Percentiles rank a stretch among this genome's conserved stretches.
Evolutionary conservation across 805 yeast species (phyloP).

Genomic region (Blastobotrys chiropterorum): DNA sequence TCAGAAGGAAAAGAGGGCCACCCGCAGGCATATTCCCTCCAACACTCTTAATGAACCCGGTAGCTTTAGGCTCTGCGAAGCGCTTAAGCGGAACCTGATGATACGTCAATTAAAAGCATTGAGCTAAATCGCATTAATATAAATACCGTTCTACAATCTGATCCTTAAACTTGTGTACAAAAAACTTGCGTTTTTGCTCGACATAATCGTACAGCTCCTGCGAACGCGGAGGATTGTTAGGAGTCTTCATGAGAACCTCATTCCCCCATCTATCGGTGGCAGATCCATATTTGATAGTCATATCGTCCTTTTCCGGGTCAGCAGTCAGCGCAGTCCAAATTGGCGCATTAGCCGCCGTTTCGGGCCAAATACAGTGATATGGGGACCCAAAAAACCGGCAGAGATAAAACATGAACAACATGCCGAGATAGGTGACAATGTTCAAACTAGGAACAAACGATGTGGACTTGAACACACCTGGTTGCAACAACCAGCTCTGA

Average conservation of each 20-base stretch:
- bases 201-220: constrained; percentile 63
- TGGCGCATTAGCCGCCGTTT: constrained; percentile 85
- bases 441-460: constrained; percentile 74
- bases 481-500: constrained; percentile 75
- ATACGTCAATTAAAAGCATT: background rate
- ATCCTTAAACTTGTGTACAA: constrained; percentile 70
- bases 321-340: constrained; percentile 56
- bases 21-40: too few species aligned
- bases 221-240: constrained; percentile 40
- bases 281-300: constrained; percentile 63
- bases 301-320: constrained; percentile 41
- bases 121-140: constrained; percentile 9
- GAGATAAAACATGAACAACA: constrained; percentile 75
- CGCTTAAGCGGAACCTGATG: too few species aligned
- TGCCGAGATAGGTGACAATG: constrained; percentile 73
- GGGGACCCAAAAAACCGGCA: constrained; percentile 80
- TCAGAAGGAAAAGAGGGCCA: too few species aligned
- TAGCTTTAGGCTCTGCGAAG: too few species aligned
- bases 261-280: constrained; percentile 59
- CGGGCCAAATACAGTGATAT: constrained; percentile 85
- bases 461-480: constrained; percentile 86
- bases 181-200: constrained; percentile 48
- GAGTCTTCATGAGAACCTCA: constrained; percentile 49
- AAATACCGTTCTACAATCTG: constrained; percentile 52
- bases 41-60: too few species aligned